phyloP scores from a whole-genome alignment of 2,329 filamentous ascomycete genomes.

The Cordyceps tenuipes region DNA sequence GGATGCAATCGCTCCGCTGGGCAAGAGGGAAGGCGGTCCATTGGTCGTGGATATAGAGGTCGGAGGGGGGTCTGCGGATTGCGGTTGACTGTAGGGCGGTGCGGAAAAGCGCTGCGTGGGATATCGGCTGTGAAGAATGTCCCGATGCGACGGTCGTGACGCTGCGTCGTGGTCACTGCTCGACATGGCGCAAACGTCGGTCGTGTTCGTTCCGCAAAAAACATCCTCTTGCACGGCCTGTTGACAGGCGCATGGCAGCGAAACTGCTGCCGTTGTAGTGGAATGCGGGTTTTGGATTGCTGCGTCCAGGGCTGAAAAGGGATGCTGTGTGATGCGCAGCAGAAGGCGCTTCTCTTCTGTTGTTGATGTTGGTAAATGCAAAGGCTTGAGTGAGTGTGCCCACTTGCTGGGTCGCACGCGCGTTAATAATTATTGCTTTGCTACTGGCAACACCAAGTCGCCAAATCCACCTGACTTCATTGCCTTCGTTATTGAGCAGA shows the following conservation, averaged over 20 bases:
- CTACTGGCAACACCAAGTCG: not conserved
- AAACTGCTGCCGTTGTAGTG: not conserved
- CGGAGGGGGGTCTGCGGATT: not conserved
- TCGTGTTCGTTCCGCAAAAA: slow-evolving; percentile 4
- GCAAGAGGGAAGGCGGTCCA: slow-evolving; percentile 1
- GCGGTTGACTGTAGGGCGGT: not conserved
- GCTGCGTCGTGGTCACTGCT: not conserved
- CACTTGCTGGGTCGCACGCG: not conserved
- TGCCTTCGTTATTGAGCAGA: not conserved
- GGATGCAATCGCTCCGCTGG: not conserved
- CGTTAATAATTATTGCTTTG: not conserved
- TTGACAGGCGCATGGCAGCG: not conserved
- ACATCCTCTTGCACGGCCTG: not conserved
- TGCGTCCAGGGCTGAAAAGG: not conserved
- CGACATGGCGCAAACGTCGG: slow-evolving; percentile 5
- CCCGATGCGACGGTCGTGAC: not conserved
- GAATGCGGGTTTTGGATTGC: not conserved
- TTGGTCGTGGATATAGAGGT: slow-evolving; percentile 1
- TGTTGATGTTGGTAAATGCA: not conserved
- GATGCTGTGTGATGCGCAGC: not conserved
- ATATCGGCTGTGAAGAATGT: not conserved
- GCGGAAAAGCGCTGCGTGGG: not conserved
- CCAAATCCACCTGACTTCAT: not conserved
- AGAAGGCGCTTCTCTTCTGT: not conserved
- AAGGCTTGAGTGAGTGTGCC: not conserved